Conservation (phyloP, 169 alveolate genomes). For the Perkinsus olseni region DNA sequence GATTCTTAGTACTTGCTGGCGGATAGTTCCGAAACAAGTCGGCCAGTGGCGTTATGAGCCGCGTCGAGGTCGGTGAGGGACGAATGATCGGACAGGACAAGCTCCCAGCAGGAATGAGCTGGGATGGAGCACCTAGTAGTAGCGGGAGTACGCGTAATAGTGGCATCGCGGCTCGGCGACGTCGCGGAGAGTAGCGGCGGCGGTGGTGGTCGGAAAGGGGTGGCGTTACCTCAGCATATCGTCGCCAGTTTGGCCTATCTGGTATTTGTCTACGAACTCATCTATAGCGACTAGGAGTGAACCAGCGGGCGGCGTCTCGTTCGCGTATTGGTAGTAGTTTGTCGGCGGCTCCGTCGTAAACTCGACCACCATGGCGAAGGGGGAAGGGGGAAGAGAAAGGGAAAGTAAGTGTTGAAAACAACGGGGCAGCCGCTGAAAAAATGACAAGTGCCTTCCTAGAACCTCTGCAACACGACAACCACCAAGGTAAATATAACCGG, state of each 20-base stretch:
- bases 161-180: neutral
- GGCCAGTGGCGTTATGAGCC: neutral
- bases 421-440: neutral
- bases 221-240: neutral
- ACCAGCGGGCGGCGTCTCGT: constrained; percentile 1
- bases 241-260: neutral
- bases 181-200: neutral
- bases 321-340: neutral
- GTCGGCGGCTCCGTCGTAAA: neutral
- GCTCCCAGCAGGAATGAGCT: neutral
- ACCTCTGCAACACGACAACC: neutral
- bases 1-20: neutral
- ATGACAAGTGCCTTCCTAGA: neutral
- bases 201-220: too few species aligned
- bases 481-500: neutral
- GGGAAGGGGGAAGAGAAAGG: neutral
- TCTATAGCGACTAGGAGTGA: neutral
- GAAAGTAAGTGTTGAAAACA: neutral
- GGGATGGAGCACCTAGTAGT: neutral
- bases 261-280: neutral
- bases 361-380: neutral
- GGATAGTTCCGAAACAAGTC: neutral
- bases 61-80: neutral
- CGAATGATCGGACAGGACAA: neutral
- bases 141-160: neutral